A percentile compares a stretch with the other conserved stretches of the same genome.
These are phyloP conservation scores for Ambrosiella cleistominuta DNA, from an alignment of 2,329 filamentous ascomycete genomes.

Conservation along the genomic window DNA sequence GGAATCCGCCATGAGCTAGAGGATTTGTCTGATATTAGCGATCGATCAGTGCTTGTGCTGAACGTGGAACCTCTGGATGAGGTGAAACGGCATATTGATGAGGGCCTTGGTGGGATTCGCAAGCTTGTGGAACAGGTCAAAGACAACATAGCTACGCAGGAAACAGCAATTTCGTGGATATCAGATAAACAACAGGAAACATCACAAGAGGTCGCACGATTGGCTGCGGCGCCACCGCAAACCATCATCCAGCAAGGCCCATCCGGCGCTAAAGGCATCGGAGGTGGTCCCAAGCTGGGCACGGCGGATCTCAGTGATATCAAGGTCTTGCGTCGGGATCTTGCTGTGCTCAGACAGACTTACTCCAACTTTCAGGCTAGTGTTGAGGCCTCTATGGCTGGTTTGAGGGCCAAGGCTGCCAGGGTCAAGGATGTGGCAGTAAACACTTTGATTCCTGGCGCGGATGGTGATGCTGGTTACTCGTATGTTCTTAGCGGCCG, in stretches of 20 bases:
- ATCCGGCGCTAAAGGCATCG: conserved; percentile 21
- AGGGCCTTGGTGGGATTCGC: conserved; percentile 65
- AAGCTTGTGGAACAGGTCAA: conserved; percentile 74
- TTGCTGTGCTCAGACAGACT: conserved; percentile 81
- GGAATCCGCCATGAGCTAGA: conserved; percentile 95
- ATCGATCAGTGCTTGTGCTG: conserved; percentile 82
- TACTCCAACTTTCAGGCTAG: conserved; percentile 84
- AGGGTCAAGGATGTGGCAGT: conserved; percentile 61
- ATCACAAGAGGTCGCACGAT: conserved; percentile 62
- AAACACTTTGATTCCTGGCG: conserved; percentile 51
- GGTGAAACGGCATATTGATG: conserved; percentile 90
- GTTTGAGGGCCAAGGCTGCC: conserved; percentile 63
- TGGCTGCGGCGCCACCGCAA: conserved; percentile 29
- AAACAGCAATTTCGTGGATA: conserved; percentile 64
- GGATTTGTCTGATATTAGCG: conserved; percentile 82
- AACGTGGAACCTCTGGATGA: conserved; percentile 90
- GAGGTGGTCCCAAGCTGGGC: conserved; percentile 29
- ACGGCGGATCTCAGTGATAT: conserved; percentile 57
- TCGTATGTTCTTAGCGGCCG: conserved; percentile 73
- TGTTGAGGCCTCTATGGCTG: conserved; percentile 71
- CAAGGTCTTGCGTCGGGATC: conserved; percentile 66
- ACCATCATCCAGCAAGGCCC: conserved; percentile 17
- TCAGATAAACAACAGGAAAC: conserved; percentile 83
- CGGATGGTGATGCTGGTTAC: conserved; percentile 64
- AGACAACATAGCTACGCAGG: conserved; percentile 68